A percentile compares a stretch with the other conserved stretches of the same genome.
phyloP scores from a whole-genome alignment of 192 early-diverging fungal genomes.

The Podila epigama region DNA sequence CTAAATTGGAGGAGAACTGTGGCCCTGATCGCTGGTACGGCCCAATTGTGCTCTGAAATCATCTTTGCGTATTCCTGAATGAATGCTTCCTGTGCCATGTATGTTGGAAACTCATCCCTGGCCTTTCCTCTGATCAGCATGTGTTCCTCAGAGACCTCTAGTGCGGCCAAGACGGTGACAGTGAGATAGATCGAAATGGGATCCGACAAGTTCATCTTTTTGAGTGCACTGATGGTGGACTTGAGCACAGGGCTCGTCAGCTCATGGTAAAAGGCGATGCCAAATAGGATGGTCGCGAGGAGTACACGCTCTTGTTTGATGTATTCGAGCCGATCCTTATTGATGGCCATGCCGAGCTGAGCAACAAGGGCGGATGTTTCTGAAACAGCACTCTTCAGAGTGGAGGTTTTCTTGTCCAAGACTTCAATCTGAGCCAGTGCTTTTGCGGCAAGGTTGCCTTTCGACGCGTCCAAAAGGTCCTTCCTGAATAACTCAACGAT shows the following conservation, averaged over 20 bases:
- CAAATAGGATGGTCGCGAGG: conserved; percentile 54
- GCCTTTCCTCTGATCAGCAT: conserved; percentile 22
- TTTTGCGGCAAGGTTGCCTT: conserved; percentile 60
- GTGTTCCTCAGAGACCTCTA: conserved; percentile 53
- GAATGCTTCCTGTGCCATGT: conserved; percentile 43
- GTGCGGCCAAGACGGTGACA: conserved; percentile 44
- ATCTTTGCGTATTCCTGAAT: conserved; percentile 40
- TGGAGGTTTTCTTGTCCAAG: conserved; percentile 56
- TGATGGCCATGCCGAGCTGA: conserved; percentile 49
- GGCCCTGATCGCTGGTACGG: conserved; percentile 42
- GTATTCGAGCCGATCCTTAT: conserved; percentile 49
- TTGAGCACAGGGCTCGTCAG: conserved; percentile 45
- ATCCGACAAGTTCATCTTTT: conserved; percentile 43
- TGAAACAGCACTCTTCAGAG: conserved; percentile 53
- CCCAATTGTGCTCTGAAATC: conserved; percentile 29
- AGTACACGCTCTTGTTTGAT: conserved; percentile 48
- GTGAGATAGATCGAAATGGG: conserved; percentile 49
- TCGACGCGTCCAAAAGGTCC: conserved; percentile 40
- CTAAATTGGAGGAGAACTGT: conserved; percentile 68
- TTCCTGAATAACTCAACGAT: conserved; percentile 53
- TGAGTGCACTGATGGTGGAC: conserved; percentile 41
- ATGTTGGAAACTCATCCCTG: conserved; percentile 24
- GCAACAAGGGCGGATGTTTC: conserved; percentile 56
- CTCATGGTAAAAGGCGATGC: conserved; percentile 47
- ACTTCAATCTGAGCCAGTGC: conserved; percentile 57